Evolutionary conservation across 1,284 basidiomycete species (phyloP).

Genomic region (Cutaneotrichosporon cavernicola): DNA sequence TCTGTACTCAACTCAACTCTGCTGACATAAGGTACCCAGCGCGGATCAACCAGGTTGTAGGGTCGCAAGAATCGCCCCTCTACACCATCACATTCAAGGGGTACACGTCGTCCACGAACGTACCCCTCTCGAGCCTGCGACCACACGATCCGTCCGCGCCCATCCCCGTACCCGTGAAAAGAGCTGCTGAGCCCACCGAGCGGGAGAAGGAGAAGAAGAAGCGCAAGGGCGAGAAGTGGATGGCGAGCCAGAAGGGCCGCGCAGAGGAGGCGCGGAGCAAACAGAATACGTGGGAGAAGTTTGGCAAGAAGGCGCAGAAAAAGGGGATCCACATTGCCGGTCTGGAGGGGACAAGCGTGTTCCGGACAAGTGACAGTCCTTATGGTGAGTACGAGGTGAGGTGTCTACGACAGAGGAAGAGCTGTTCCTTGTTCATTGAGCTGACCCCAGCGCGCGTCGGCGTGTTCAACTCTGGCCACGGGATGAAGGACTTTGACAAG

Average conservation of each 20-base stretch:
- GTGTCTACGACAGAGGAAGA: slow-evolving; percentile 15
- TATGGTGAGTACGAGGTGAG: slow-evolving; percentile 68
- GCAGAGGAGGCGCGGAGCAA: slow-evolving; percentile 85
- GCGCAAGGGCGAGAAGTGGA: slow-evolving; percentile 94
- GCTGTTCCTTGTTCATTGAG: background rate
- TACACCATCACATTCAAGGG: slow-evolving; percentile 94
- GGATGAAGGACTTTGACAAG: slow-evolving; percentile 70
- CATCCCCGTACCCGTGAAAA: slow-evolving; percentile 61
- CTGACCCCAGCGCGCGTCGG: slow-evolving; percentile 63
- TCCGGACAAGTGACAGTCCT: slow-evolving; percentile 94
- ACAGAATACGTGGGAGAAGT: slow-evolving; percentile 94
- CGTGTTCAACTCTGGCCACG: slow-evolving; percentile 88
- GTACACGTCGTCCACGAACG: slow-evolving; percentile 90
- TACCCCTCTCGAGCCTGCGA: slow-evolving; percentile 72
- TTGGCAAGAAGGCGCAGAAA: slow-evolving; percentile 93
- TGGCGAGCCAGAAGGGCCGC: slow-evolving; percentile 79
- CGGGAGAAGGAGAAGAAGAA: slow-evolving; percentile 83
- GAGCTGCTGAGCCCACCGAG: slow-evolving; percentile 75
- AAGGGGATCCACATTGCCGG: slow-evolving; percentile 83
- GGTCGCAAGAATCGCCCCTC: slow-evolving; percentile 76
- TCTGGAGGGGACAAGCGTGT: slow-evolving; percentile 84
- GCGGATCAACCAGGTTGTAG: slow-evolving; percentile 81
- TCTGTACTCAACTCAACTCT: no score
- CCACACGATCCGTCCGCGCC: slow-evolving; percentile 52
- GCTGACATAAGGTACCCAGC: slow-evolving; percentile 69